Evolutionary conservation across 768 basidiomycete species (phyloP).

Genomic region (Symmetrospora coprosmae): DNA sequence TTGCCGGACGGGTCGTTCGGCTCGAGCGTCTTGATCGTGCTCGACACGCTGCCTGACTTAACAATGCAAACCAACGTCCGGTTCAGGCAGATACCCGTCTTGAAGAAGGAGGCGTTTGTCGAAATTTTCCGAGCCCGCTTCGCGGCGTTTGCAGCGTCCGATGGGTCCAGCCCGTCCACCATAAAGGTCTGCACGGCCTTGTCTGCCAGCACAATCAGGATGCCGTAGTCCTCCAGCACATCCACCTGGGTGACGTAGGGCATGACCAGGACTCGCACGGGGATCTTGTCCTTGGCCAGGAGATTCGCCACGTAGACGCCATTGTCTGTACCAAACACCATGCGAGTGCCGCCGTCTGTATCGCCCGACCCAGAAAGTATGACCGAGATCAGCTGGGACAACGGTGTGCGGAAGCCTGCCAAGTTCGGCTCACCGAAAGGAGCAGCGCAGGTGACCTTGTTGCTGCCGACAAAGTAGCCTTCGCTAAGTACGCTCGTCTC

Average conservation of each 20-base stretch:
- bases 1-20: slow-evolving; percentile 72
- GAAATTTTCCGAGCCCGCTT: slow-evolving; percentile 91
- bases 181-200: slow-evolving; percentile 93
- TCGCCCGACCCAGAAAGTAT: too few species aligned
- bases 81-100: slow-evolving; percentile 81
- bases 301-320: slow-evolving; percentile 90
- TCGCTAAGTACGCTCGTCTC: slow-evolving; percentile 72
- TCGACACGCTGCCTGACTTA: slow-evolving; percentile 84
- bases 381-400: background rate
- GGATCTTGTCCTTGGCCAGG: slow-evolving; percentile 45
- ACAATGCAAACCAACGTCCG: slow-evolving; percentile 89
- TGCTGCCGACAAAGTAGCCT: slow-evolving; percentile 68
- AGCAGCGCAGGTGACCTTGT: slow-evolving; percentile 85
- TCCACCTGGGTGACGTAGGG: slow-evolving; percentile 88
- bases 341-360: slow-evolving; percentile 66
- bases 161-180: slow-evolving; percentile 74
- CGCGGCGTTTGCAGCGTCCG: slow-evolving; percentile 76
- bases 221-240: slow-evolving; percentile 85
- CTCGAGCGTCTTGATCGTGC: slow-evolving; percentile 92
- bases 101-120: slow-evolving; percentile 94
- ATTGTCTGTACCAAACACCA: slow-evolving; percentile 94
- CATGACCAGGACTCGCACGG: slow-evolving; percentile 74
- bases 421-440: slow-evolving; percentile 54
- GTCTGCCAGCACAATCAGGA: slow-evolving; percentile 98
- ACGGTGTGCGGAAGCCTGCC: background rate